Base-by-base conservation (phyloP, 306 rosid species). In the Trifolium repens region DNA sequence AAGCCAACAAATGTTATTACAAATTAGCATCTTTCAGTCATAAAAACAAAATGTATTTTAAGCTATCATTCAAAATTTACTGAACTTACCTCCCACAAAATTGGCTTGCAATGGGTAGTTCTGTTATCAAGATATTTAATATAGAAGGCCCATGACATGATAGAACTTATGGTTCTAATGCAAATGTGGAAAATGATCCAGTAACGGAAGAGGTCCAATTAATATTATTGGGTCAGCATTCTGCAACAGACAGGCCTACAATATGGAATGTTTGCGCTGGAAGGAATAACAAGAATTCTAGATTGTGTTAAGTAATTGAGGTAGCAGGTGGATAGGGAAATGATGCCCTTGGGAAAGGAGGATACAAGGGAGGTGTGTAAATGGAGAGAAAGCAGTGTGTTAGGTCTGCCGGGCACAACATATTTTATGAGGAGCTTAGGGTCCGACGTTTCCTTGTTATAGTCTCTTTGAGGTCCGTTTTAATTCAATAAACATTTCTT, bases 11-110 rank as follows among this genome's bases (percentile, higher is more conserved):
- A 59, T 73, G 49, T 69, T 65, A 15, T 15, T 17, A 32, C 43
- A 3, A 61, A 58, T 50, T 65, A 71, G 77, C 26, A 52, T 35
- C 74, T 64, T 24, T 63, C 26, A 44, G 17, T 43, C 78, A 81
- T 72, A 53, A 68, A 30, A 67, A 67, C 35, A 35, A 58, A 17
- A 58, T 57, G 30, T 43, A 67, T 67, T 32, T 26, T 55, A 34
- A 49, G 60, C 40, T 26, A 37, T 4, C 13, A 37, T 37, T 37
- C 15, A 9, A 58, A 34, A 37, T 58, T 76, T 71, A 5, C 7
- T 16, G 65, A 43, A 57, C 32, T 9, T 17, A 11, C 75, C 19
- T 11, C 8, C 16, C 61, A 32, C 49, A 74, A 47, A 49, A 22
- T 30, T 58, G 74, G 37, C 52, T 27, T 60, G 69, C n/a, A 19